Conservation (phyloP, 129 eudicot species). For the Artemisia argyi region DNA sequence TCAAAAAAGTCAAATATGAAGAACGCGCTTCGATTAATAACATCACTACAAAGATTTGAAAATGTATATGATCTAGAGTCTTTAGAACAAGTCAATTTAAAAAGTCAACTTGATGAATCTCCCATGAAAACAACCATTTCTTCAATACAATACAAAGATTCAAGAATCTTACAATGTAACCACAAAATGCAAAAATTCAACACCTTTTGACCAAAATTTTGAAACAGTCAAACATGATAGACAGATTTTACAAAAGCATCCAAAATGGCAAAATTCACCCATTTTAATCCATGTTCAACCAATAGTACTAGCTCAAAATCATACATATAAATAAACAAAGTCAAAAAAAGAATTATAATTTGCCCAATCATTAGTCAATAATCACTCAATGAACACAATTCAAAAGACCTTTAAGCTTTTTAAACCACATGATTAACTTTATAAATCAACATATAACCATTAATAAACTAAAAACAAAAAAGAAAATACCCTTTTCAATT, state of each 20-base stretch:
- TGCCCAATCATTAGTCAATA: conserved; percentile 7
- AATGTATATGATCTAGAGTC: conserved; percentile 5
- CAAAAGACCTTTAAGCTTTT: conserved; percentile 11
- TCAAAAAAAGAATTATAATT: conserved; percentile 14
- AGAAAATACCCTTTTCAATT: conserved; percentile 13
- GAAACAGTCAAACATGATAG: background rate
- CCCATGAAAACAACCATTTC: background rate
- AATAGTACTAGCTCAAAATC: conserved; percentile 8
- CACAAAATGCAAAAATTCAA: background rate
- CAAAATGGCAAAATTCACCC: background rate
- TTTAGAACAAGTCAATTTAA: conserved; percentile 1
- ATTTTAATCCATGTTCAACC: conserved; percentile 5
- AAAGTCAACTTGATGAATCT: conserved; percentile 8
- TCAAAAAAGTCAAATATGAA: conserved; percentile 16
- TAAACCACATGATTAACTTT: conserved; percentile 10
- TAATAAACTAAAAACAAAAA: background rate
- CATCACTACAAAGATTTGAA: background rate
- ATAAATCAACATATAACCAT: background rate
- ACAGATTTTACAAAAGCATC: conserved; percentile 5
- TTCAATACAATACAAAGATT: conserved; percentile 1
- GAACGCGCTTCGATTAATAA: background rate
- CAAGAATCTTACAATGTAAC: background rate
- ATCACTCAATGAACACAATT: conserved; percentile 5
- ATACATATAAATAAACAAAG: conserved; percentile 2
- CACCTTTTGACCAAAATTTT: background rate